These are phyloP conservation scores for Aegilops tauschii DNA, from an alignment of 176 grass and related monocot genomes.

Conservation along the genomic window DNA sequence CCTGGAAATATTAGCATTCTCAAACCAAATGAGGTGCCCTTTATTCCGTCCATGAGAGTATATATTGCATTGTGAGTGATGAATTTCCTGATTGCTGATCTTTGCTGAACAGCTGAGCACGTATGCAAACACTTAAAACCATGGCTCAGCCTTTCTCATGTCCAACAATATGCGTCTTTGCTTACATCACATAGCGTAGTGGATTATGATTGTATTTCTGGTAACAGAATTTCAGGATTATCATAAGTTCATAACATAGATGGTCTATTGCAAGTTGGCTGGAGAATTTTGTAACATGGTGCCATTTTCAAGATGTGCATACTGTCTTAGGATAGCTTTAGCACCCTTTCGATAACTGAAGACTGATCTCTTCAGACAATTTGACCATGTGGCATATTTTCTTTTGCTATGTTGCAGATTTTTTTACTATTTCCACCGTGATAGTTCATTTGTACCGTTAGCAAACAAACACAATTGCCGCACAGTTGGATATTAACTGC, in stretches of 20 bases:
- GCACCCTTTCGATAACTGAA: neutral
- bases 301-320: neutral
- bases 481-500: neutral
- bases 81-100: neutral
- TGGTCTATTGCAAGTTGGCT: neutral
- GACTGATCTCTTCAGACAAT: neutral
- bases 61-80: neutral
- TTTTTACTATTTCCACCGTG: constrained; percentile 53
- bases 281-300: neutral
- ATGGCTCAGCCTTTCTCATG: neutral
- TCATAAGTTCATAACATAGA: neutral
- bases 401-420: constrained; percentile 38
- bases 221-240: neutral
- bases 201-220: neutral
- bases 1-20: neutral
- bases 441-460: constrained; percentile 58
- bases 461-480: neutral
- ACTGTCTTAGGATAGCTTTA: neutral
- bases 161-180: neutral
- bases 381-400: neutral
- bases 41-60: neutral
- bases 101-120: neutral
- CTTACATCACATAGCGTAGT: neutral
- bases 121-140: neutral
- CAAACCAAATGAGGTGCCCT: neutral